Evolutionary conservation across 2,329 filamentous ascomycete species (phyloP), one percentile per base, ranked within the genome.

Genomic region (Neodidymelliopsis sp.): DNA sequence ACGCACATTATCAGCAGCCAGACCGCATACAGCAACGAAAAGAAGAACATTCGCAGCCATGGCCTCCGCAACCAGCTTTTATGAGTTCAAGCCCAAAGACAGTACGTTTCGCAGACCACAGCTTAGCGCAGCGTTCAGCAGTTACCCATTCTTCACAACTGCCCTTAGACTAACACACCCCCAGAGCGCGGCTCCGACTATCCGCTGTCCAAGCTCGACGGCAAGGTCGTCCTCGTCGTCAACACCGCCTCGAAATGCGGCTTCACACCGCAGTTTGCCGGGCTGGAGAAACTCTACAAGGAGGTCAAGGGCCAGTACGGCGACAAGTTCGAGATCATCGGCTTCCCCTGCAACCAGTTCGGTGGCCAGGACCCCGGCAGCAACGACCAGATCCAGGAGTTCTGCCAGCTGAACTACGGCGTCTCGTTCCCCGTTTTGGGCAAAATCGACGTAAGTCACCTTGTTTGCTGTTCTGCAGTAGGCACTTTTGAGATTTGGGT

Each of bases 341-440:
- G 92, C 65, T 97, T 99, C 79, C 94, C 94, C 49, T 97, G 93
- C 86, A 99, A 97, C 82, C 94, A 99, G 77, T 99, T 99, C 76
- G 90, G 87, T 68, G 76, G 77, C 61, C 94, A 99, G 77, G 94
- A 97, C 71, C 93, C 93, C 22, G 91, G 90, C 66, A 81, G 77
- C 11, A 79, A 86, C 29, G 76, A 80, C 7, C 85, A 91, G 68
- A 75, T 88, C 47, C 76, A 84, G 60, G 78, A 79, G 18, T 81
- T 92, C 79, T 97, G 92, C 82, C 89, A 91, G 78, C 53, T 94
- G 74, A 97, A 97, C 83, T 97, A 96, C 75, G 90, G 92, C 73
- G 91, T 97, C 60, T 86, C 81, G 39, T 97, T 97, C 81, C 91
- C 93, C 60, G 85, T 97, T 59, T 79, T 97, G 68, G 86, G 88